Percentiles rank a stretch among this genome's conserved stretches.
Evolutionary conservation across 1,284 basidiomycete genomes (phyloP).

Genomic region (Taiwanofungus camphoratus): DNA sequence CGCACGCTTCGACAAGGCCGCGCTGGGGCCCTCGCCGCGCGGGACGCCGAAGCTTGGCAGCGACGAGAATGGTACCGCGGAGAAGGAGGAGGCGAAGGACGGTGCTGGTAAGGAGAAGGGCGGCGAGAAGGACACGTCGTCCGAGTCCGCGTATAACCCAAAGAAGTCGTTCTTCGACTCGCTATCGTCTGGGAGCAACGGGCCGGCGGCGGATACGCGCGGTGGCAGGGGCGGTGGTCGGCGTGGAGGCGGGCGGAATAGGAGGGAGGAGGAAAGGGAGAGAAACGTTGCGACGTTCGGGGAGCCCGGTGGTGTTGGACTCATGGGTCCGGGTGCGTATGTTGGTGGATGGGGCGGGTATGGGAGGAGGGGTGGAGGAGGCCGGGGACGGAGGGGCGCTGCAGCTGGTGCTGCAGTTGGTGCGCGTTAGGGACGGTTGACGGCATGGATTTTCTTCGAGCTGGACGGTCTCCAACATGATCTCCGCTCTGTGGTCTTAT

Average conservation of each 20-base stretch:
- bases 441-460: too few species aligned
- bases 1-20: slow-evolving; percentile 70
- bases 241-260: slow-evolving; percentile 51
- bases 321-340: slow-evolving; percentile 62
- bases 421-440: slow-evolving; percentile 18
- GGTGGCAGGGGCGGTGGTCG: slow-evolving; percentile 36
- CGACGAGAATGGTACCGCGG: slow-evolving; percentile 31
- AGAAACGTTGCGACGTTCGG: slow-evolving; percentile 79
- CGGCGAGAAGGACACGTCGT: slow-evolving; percentile 25
- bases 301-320: slow-evolving; percentile 68
- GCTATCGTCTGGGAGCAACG: slow-evolving; percentile 47
- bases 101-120: slow-evolving; percentile 14
- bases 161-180: slow-evolving; percentile 75
- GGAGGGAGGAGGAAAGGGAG: slow-evolving; percentile 73
- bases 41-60: slow-evolving; percentile 23
- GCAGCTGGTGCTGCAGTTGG: slow-evolving; percentile 14
- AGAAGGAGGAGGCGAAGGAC: slow-evolving; percentile 22
- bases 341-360: slow-evolving; percentile 50
- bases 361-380: slow-evolving; percentile 39
- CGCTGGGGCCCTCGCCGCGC: slow-evolving; percentile 31
- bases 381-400: slow-evolving; percentile 32
- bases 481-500: too few species aligned
- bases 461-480: too few species aligned
- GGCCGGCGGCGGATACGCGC: slow-evolving; percentile 24
- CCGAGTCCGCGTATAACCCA: slow-evolving; percentile 58